Conservation (phyloP, 2,329 filamentous ascomycete species). For the Gaeumannomyces tritici region DNA sequence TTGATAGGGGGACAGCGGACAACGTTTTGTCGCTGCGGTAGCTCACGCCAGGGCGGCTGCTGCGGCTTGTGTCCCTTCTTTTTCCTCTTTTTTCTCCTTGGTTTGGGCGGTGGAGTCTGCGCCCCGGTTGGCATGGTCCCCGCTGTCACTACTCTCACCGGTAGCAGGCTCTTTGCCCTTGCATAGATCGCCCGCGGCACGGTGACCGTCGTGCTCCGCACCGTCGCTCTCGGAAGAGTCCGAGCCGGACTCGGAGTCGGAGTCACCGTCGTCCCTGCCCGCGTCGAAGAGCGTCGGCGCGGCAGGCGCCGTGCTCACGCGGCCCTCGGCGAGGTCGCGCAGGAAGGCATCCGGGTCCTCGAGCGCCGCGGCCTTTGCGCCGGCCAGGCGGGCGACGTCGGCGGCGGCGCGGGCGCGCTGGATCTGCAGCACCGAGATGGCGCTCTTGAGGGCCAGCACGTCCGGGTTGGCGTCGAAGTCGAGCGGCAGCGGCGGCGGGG, state of each 20-base stretch:
- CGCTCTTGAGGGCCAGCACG: slow-evolving; percentile 75
- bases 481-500: slow-evolving; percentile 41
- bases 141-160: not conserved
- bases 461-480: slow-evolving; percentile 65
- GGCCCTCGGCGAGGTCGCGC: slow-evolving; percentile 55
- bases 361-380: slow-evolving; percentile 61
- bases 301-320: slow-evolving; percentile 31
- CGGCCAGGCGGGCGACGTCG: slow-evolving; percentile 63
- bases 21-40: slow-evolving; percentile 73
- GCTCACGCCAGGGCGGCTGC: slow-evolving; percentile 18
- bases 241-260: slow-evolving; percentile 13
- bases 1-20: slow-evolving; percentile 84
- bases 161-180: slow-evolving; percentile 1
- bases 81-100: slow-evolving; percentile 11
- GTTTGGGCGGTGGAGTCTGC: slow-evolving; percentile 12
- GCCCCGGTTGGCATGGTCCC: not conserved
- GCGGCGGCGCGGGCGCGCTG: slow-evolving; percentile 69
- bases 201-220: slow-evolving; percentile 19
- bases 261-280: slow-evolving; percentile 15
- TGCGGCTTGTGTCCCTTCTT: not conserved
- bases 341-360: slow-evolving; percentile 64
- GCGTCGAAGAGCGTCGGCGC: slow-evolving; percentile 11
- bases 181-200: slow-evolving; percentile 6
- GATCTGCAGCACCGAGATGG: slow-evolving; percentile 78
- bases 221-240: slow-evolving; percentile 15